Conservation (phyloP, 192 early-diverging fungal species). For the Umbelopsis sp. region DNA sequence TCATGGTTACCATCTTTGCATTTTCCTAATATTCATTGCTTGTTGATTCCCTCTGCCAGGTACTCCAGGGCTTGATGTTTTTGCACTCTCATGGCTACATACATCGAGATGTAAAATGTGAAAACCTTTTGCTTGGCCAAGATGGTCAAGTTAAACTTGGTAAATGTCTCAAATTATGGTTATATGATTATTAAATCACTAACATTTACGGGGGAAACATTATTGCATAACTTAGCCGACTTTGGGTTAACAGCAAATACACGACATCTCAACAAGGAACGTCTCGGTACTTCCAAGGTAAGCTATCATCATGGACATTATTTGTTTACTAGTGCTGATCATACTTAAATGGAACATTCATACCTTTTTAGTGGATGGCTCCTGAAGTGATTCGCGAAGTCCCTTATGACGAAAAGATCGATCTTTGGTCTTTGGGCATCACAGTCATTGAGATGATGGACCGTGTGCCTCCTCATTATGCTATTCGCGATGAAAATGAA, state of each 20-base stretch:
- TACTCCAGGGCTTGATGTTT: constrained; percentile 36
- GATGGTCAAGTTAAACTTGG: constrained; percentile 44
- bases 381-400: constrained; percentile 43
- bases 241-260: constrained; percentile 38
- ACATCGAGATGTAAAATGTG: constrained; percentile 47
- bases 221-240: constrained; percentile 29
- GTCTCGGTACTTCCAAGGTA: constrained; percentile 45
- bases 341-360: constrained; percentile 10
- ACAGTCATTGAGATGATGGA: constrained; percentile 52
- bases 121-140: constrained; percentile 39
- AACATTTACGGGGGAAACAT: neutral
- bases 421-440: constrained; percentile 44
- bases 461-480: constrained; percentile 45
- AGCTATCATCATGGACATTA: neutral
- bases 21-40: neutral
- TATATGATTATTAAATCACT: neutral
- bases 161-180: constrained; percentile 26
- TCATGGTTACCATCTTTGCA: neutral
- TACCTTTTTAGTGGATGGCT: constrained; percentile 43
- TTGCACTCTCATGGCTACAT: constrained; percentile 41
- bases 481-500: constrained; percentile 28
- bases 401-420: constrained; percentile 38
- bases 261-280: constrained; percentile 32
- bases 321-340: constrained; percentile 9
- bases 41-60: constrained; percentile 23